Evolutionary conservation across 2,329 filamentous ascomycete species (phyloP), one percentile per base, ranked within the genome.

Genomic region (Zymoseptoria tritici): DNA sequence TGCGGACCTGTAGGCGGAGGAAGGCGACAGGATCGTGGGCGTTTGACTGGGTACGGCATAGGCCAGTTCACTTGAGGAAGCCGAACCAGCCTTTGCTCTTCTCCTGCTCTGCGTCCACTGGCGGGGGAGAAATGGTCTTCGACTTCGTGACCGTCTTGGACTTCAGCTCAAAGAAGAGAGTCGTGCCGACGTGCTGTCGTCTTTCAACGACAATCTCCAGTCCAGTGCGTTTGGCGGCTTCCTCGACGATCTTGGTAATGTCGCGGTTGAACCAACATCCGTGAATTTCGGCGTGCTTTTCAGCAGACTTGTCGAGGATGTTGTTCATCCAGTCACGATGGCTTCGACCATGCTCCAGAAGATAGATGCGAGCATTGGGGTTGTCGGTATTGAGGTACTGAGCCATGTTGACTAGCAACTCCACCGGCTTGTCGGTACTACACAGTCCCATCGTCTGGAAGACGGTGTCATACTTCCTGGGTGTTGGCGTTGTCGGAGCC

Each of bases 181-280:
- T 79, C 11, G 79, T 81, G 31, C 79, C 79, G 61, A 80, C 72
- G 63, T 80, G 77, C 64, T 76, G 74, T 61, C 79, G 73, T 64
- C 73, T 73, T 62, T 79, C 74, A 16, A 71, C 66, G 9, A 79
- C 76, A 2, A 81, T 72, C 60, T 80, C 77, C 52, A 81, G 65
- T 16, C 78, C 78, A 57, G 74, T 78, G 50, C 75, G 71, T 57
- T 74, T 68, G 8, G 80, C 79, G 57, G 77, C 79, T n/a, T 77
- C 72, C 54, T 76, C 70, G 9, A 80, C 77, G 57, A 81, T 76
- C 58, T 71, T 72, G 7, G 75, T 78, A 63, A 81, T 79, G 57
- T 81, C 79, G 62, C 78, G 78, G 64, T 81, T 81, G 75, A 76
- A 81, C 78, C 79, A 81, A 64, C 79, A 81, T 19, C 79, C 79